A percentile compares a stretch with the other conserved stretches of the same genome.
Evolutionary conservation across 306 rosid species (phyloP).

Genomic region (Vigna reflexopilosa): DNA sequence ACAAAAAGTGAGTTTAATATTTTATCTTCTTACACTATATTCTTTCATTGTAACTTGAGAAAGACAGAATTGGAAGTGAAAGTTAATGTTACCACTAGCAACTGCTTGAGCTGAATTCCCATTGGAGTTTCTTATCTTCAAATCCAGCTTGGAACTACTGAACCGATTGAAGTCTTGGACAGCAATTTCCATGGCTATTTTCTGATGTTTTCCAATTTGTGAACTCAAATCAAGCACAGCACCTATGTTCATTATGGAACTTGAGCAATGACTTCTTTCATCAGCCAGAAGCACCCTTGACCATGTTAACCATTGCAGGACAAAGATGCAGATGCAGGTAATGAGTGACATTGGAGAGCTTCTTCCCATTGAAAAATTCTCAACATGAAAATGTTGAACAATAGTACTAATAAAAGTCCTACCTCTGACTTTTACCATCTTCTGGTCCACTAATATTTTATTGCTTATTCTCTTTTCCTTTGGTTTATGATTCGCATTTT

Average conservation of each 20-base stretch:
- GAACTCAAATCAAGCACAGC: constrained; percentile 53
- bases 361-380: neutral
- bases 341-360: neutral
- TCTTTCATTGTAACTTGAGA: too few relatives aligned
- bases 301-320: constrained; percentile 28
- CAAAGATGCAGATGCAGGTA: constrained; percentile 10
- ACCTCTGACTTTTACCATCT: neutral
- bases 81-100: constrained; percentile 31
- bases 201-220: constrained; percentile 55
- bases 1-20: too few relatives aligned
- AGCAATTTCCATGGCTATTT: constrained; percentile 61
- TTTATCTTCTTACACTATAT: too few relatives aligned
- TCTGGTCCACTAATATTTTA: neutral
- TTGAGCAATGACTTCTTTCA: constrained; percentile 20
- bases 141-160: constrained; percentile 7
- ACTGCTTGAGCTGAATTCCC: constrained; percentile 39
- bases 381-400: neutral
- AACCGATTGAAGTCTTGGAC: constrained; percentile 46
- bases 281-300: constrained; percentile 2
- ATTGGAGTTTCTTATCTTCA: constrained; percentile 16
- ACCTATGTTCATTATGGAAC: constrained; percentile 45
- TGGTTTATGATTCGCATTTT: neutral
- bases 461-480: neutral
- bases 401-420: neutral
- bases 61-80: neutral